Conservation (phyloP, 2,329 filamentous ascomycete genomes). For the Xylaria polymorpha region DNA sequence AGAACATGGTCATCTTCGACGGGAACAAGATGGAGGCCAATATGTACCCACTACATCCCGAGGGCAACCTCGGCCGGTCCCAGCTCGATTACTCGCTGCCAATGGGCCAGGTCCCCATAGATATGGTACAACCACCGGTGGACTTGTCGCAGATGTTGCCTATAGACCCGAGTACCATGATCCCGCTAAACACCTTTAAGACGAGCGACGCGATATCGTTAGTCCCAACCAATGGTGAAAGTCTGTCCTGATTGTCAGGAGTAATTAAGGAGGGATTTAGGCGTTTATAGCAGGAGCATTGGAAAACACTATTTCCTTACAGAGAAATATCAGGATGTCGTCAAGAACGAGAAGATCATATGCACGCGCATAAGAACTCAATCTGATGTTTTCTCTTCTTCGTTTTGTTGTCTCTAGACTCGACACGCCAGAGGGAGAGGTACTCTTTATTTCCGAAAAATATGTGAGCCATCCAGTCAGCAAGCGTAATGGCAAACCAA, state of each 20-base stretch:
- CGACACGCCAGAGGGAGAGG: neutral
- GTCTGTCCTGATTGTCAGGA: neutral
- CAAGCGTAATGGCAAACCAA: conserved; percentile 7
- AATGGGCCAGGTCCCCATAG: conserved; percentile 30
- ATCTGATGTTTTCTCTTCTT: conserved; percentile 1
- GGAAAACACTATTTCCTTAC: conserved; percentile 7
- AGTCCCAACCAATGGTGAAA: neutral
- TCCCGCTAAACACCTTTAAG: conserved; percentile 11
- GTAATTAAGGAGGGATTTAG: neutral
- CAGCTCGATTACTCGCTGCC: conserved; percentile 53
- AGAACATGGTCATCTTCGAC: conserved; percentile 94
- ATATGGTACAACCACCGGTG: conserved; percentile 20
- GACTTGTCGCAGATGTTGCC: conserved; percentile 43
- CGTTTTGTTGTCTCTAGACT: neutral
- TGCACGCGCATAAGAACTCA: conserved; percentile 10
- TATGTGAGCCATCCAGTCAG: neutral
- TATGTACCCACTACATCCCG: conserved; percentile 84
- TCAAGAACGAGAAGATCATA: conserved; percentile 2
- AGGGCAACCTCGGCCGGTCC: conserved; percentile 63
- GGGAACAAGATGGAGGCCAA: conserved; percentile 81
- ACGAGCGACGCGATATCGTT: neutral
- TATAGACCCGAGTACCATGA: conserved; percentile 30
- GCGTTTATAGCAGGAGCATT: conserved; percentile 13
- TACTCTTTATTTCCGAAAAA: conserved; percentile 3
- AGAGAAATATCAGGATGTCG: neutral